Base-by-base conservation (phyloP, 768 basidiomycete genomes). In the Heimioporus sp. region DNA sequence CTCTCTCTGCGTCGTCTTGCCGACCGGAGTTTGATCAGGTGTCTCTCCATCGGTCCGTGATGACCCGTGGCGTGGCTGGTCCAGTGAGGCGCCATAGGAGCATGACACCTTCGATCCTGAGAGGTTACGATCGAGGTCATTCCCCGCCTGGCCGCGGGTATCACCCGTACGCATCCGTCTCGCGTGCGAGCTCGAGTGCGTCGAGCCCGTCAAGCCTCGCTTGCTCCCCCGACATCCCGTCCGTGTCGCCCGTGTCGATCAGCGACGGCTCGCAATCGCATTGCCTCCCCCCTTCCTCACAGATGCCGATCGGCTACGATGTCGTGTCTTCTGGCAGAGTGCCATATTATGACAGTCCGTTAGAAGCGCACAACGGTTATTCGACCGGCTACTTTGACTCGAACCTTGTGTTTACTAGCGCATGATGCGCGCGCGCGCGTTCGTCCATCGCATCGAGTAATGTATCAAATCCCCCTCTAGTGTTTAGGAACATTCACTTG, bases 31-130 rank as follows among this genome's bases (percentile, higher is more conserved):
- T 89, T 48, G 87, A 68, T 79, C 85, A 60, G 54, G 69, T 54
- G n/a, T 52, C 65, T 19, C 57, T 67, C 16, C 63, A 61, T 38
- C 62, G 58, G 15, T 61, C 65, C 12, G 46, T 57, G 16, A 61
- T 61, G 51, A 49, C 58, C 15, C 62, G 63, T 11, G 61, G 49
- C 8, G 78, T 74, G 12, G 62, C 78, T n/a, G 85, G 87, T 10
- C 85, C 87, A 10, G 76, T 83, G 42, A 73, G 87, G 46, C 76
- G 89, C 42, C 82, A 89, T 62, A 77, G 88, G 49, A 88, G 86
- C 66, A 87, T 86, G 78, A 91, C 89, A 9, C 88, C 89, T 10
- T 83, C 83, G 0, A 55, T 84, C 28, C 67, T 75, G 42, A 76
- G 83, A 47, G 77, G 71, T 47, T 80, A 76, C 47, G 75, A 72